These are phyloP conservation scores for Periconia sp. DNA, from an alignment of 2,329 filamentous ascomycete genomes.

Conservation along the genomic window DNA sequence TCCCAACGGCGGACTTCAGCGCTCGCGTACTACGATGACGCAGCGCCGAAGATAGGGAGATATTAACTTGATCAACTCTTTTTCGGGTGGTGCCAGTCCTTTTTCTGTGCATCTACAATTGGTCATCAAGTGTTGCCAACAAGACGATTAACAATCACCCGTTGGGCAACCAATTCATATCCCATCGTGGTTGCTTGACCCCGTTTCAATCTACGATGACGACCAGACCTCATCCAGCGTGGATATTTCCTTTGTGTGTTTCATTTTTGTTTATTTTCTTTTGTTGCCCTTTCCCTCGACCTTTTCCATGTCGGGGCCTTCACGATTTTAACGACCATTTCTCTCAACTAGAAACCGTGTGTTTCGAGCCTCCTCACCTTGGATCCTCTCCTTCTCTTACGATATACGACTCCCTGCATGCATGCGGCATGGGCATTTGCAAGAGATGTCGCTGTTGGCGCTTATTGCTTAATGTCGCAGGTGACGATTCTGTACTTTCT, in stretches of 20 bases:
- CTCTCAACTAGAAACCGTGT: constrained; percentile 20
- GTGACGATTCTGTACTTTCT: constrained; percentile 41
- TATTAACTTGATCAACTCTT: constrained; percentile 10
- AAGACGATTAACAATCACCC: background rate
- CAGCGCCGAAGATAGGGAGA: constrained; percentile 34
- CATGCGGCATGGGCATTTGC: constrained; percentile 38
- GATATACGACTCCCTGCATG: constrained; percentile 43
- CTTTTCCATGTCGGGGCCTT: constrained; percentile 34
- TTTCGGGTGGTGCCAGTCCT: constrained; percentile 20
- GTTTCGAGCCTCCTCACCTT: constrained; percentile 29
- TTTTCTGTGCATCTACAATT: constrained; percentile 16
- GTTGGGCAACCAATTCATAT: too few species aligned
- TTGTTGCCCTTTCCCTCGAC: constrained; percentile 30
- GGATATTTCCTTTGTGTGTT: constrained; percentile 33
- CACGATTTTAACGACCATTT: constrained; percentile 40
- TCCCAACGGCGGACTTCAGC: constrained; percentile 34
- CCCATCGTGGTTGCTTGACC: background rate
- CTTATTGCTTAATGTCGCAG: constrained; percentile 31
- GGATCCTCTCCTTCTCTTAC: constrained; percentile 27
- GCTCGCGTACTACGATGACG: constrained; percentile 31
- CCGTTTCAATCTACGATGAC: background rate
- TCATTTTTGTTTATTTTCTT: constrained; percentile 27
- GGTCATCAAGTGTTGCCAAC: constrained; percentile 5
- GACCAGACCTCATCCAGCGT: constrained; percentile 15
- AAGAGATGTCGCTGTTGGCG: constrained; percentile 18